Evolutionary conservation across 345 rosid genomes (phyloP).

Genomic region (Pistacia atlantica): DNA sequence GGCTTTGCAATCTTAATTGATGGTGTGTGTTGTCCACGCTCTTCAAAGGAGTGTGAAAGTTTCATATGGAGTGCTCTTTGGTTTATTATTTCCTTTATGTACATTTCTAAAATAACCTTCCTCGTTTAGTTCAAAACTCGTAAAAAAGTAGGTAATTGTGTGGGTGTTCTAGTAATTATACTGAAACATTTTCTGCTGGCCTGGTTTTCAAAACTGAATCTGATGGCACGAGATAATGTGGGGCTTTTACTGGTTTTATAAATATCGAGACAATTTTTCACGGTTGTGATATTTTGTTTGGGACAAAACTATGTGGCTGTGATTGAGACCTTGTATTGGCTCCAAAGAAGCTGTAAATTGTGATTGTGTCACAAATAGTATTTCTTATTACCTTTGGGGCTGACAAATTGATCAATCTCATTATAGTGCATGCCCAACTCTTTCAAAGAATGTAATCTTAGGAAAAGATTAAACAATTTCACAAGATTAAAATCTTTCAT

Average conservation of each 20-base stretch:
- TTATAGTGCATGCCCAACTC: conserved; percentile 4
- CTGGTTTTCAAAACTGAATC: conserved; percentile 52
- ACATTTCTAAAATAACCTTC: conserved; percentile 15
- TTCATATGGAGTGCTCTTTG: background rate
- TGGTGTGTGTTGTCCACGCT: background rate
- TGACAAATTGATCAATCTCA: no score
- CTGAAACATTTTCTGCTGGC: conserved; percentile 30
- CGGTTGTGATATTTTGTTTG: conserved; percentile 35
- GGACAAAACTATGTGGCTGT: conserved; percentile 27
- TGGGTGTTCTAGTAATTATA: conserved; percentile 23
- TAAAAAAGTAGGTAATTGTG: rapidly evolving
- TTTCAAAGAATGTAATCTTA: background rate
- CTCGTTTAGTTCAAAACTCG: no score
- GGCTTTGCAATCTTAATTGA: no score
- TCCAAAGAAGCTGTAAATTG: background rate
- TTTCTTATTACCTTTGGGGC: no score
- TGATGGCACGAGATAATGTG: conserved; percentile 40
- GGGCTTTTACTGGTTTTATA: conserved; percentile 25
- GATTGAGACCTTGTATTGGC: conserved; percentile 15
- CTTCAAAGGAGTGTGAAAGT: conserved; percentile 18
- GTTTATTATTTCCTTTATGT: conserved; percentile 19
- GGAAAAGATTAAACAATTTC: background rate
- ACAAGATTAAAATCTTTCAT: background rate
- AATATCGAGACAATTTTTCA: conserved; percentile 33
- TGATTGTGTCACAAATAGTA: no score